Evolutionary conservation across 1,284 basidiomycete species (phyloP), one percentile per base, ranked within the genome.

Genomic region (Rhodotorula sp.): DNA sequence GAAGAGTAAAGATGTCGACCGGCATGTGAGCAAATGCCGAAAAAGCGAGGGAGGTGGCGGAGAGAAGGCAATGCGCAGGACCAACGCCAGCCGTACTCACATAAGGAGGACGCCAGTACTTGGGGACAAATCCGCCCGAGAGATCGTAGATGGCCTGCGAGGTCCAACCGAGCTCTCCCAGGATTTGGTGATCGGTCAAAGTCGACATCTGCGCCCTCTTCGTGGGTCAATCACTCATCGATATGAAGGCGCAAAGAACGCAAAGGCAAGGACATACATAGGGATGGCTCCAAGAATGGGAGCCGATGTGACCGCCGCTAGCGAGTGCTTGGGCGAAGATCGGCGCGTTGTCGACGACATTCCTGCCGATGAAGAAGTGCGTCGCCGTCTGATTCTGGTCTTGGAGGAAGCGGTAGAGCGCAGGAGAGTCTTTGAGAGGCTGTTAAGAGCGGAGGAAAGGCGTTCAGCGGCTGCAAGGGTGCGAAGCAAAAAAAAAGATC

Each of bases 161-260:
- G 1, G 90, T 89, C 88, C 89, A 94, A 15, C 89, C 93, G 71
- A 95, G 83, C 84, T 93, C 88, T 43, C 85, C 91, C 55, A 94
- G 75, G 63, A 93, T 80, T 70, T 89, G 84, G 66, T 85, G 79
- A 80, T 93, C 91, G 66, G 83, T 84, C 71, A 90, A 83, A 3
- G 89, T 88, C 14, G 92, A 91, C 88, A 90, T 91, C 82, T 88
- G 89, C 49, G 86, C 54, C 0, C 23, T 23, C 12, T 8, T 21
- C 7, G 26, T 6, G 66, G 72, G 69, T 78, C 34, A 34, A 34
- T 12, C 26, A 49, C 26, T 21, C 21, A 18, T 18, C n/a, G 12
- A 21, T 21, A 43, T 16, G 26, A 4, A 67, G 10, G 72, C 10
- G 1, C 2, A 2, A 34, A 26, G 19, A 23, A 0, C 55, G 45